Conservation (phyloP, 1,284 basidiomycete genomes). For the Phaffia rhodozyma region DNA sequence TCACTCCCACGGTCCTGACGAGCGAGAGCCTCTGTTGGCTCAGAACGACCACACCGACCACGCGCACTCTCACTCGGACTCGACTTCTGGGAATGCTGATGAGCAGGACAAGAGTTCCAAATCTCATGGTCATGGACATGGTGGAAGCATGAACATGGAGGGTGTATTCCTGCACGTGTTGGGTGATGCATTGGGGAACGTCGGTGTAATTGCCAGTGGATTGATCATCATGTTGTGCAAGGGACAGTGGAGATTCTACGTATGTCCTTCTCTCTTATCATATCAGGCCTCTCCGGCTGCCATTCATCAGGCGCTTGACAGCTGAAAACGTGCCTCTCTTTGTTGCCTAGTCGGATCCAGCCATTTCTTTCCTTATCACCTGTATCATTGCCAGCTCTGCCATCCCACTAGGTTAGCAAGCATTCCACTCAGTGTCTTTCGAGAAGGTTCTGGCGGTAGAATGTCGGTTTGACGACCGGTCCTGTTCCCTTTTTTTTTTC, state of each 20-base stretch:
- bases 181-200: constrained; percentile 93
- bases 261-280: constrained; percentile 23
- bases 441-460: not conserved
- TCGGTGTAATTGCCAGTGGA: constrained; percentile 92
- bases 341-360: constrained; percentile 61
- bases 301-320: not conserved
- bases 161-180: constrained; percentile 89
- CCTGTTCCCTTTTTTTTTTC: constrained; percentile 15
- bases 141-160: constrained; percentile 88
- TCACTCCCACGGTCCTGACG: not conserved
- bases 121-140: constrained; percentile 24
- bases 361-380: constrained; percentile 89
- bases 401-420: constrained; percentile 65
- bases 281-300: not conserved
- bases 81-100: constrained; percentile 3
- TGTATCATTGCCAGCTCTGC: constrained; percentile 94
- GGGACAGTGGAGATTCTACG: constrained; percentile 44
- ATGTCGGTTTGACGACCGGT: constrained; percentile 13
- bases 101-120: not conserved
- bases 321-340: constrained; percentile 1
- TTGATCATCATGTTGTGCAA: constrained; percentile 77
- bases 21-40: not conserved
- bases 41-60: not conserved
- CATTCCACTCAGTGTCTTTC: not conserved
- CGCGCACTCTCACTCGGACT: constrained; percentile 15